phyloP scores from a whole-genome alignment of 768 basidiomycete species.

The Lepiota venenata region DNA sequence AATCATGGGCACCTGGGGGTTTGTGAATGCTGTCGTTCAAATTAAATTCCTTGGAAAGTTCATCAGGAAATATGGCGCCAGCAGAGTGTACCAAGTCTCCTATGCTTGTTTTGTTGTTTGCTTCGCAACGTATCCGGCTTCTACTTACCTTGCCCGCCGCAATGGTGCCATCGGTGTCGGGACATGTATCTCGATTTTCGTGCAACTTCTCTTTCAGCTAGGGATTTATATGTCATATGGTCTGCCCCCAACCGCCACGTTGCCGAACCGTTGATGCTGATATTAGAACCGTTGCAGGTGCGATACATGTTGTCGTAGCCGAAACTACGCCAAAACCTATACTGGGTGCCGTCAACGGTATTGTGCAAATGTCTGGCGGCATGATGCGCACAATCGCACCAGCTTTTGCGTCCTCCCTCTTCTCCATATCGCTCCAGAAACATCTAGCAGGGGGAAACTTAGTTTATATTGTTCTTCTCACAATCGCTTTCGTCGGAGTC shows the following conservation, averaged over 20 bases:
- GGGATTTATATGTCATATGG: conserved; percentile 31
- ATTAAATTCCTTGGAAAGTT: conserved; percentile 46
- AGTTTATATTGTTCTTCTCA: conserved; percentile 34
- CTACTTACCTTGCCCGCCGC: conserved; percentile 29
- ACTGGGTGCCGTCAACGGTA: conserved; percentile 51
- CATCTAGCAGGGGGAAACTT: conserved; percentile 44
- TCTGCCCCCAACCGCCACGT: conserved; percentile 17
- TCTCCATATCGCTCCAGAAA: conserved; percentile 45
- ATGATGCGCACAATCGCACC: conserved; percentile 50
- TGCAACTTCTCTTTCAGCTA: conserved; percentile 29
- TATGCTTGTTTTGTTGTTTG: conserved; percentile 22
- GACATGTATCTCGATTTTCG: conserved; percentile 26
- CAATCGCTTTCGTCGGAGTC: conserved; percentile 23
- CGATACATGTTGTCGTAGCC: conserved; percentile 41
- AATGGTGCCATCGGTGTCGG: conserved; percentile 29
- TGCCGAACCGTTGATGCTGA: conserved; percentile 2
- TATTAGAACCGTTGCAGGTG: conserved; percentile 31
- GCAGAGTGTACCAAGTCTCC: conserved; percentile 41
- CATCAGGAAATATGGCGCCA: conserved; percentile 52
- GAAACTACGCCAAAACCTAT: conserved; percentile 35
- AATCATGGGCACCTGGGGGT: conserved; percentile 46
- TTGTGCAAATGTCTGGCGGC: conserved; percentile 51
- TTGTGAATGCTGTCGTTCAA: conserved; percentile 49
- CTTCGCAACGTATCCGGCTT: conserved; percentile 30
- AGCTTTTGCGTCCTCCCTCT: conserved; percentile 51